A percentile compares a stretch with the other conserved stretches of the same genome.
Conservation (phyloP, 2,329 filamentous ascomycete genomes). For the Cercospora sesami region DNA sequence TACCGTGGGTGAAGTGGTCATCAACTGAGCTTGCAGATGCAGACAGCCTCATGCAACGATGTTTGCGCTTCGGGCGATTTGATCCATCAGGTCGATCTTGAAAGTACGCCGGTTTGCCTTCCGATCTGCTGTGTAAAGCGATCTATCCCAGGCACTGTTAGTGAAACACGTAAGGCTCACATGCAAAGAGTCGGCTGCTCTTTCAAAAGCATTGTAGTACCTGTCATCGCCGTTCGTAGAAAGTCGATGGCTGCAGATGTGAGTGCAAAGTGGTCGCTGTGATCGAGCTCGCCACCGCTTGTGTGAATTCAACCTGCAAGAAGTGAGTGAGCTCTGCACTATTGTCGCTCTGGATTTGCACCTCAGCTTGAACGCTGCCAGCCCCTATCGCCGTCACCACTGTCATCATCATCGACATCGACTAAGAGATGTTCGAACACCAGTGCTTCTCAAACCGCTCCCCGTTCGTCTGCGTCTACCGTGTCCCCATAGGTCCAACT, state of each 20-base stretch:
- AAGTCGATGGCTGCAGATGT: background rate
- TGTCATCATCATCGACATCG: background rate
- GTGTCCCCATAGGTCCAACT: background rate
- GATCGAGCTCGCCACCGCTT: background rate
- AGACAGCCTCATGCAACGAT: background rate
- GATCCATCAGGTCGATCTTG: background rate
- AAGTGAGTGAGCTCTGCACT: background rate
- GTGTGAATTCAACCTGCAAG: background rate
- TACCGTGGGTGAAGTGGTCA: background rate
- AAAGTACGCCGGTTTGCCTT: background rate
- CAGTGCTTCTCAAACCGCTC: slow-evolving; percentile 3
- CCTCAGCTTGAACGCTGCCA: background rate
- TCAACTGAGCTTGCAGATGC: background rate
- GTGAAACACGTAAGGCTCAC: background rate
- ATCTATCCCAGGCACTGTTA: background rate
- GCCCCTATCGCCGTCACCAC: background rate
- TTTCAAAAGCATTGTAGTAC: background rate
- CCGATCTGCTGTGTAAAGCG: background rate
- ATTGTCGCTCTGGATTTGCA: background rate
- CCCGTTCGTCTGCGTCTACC: slow-evolving; percentile 6
- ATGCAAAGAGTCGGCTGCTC: background rate
- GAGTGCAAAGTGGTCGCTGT: background rate
- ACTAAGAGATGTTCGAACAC: slow-evolving; percentile 4
- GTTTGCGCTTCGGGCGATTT: background rate
- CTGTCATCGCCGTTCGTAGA: background rate